A percentile compares a stretch with the other conserved stretches of the same genome.
Evolutionary conservation across 192 early-diverging fungal genomes (phyloP).

Genomic region (Dissophora ornata): DNA sequence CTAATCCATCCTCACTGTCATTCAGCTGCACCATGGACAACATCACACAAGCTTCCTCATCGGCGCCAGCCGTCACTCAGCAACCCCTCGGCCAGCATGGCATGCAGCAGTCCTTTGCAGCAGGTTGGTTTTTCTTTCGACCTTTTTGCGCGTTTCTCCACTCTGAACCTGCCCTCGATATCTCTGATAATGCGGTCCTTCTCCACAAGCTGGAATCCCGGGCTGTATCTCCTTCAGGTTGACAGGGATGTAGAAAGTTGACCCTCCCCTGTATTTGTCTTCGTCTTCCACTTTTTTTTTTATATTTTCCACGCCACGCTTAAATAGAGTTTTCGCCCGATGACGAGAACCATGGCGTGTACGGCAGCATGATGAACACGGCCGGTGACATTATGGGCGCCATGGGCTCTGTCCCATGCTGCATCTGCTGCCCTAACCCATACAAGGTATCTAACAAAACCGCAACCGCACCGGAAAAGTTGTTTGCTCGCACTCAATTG

Average conservation of each 20-base stretch:
- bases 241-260: not conserved
- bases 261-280: too few relatives aligned
- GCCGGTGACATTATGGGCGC: constrained; percentile 56
- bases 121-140: not conserved
- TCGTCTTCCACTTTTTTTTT: too few relatives aligned
- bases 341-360: constrained; percentile 55
- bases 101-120: constrained; percentile 42
- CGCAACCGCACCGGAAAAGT: too few relatives aligned
- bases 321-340: constrained; percentile 36
- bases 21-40: not conserved
- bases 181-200: too few relatives aligned
- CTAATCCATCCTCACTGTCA: not conserved
- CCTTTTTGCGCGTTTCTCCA: not conserved
- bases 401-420: constrained; percentile 60
- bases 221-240: too few relatives aligned
- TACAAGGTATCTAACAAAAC: too few relatives aligned
- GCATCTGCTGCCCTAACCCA: constrained; percentile 69
- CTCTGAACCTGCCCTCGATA: too few relatives aligned
- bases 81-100: constrained; percentile 23
- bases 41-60: not conserved
- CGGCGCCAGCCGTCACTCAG: constrained; percentile 1
- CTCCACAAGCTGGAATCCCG: not conserved
- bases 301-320: not conserved
- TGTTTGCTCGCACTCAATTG: too few relatives aligned
- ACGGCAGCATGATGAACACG: constrained; percentile 61